phyloP scores from a whole-genome alignment of 108 stramenopile genomes.

The Pelagomonas calceolata region DNA sequence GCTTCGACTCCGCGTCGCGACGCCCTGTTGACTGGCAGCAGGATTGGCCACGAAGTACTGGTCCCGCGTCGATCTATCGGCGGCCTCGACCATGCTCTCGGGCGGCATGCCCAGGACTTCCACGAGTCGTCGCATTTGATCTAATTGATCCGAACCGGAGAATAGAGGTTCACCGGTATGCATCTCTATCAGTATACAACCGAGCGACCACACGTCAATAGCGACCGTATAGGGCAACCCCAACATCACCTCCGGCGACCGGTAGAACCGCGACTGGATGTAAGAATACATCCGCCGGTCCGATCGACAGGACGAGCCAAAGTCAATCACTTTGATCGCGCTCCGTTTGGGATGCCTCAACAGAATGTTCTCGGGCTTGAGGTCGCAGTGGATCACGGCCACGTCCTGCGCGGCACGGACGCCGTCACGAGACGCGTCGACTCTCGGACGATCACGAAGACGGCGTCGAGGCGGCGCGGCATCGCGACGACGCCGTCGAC shows the following conservation, averaged over 20 bases:
- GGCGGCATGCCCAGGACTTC: slow-evolving; percentile 40
- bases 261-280: slow-evolving; percentile 97
- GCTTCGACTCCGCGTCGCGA: too few relatives aligned
- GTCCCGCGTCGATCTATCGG: not conserved
- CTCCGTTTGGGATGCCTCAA: slow-evolving; percentile 81
- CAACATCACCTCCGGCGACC: slow-evolving; percentile 92
- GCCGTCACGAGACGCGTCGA: too few relatives aligned
- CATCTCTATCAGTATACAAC: slow-evolving; percentile 97
- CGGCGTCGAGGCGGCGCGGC: too few relatives aligned
- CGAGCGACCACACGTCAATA: slow-evolving; percentile 98
- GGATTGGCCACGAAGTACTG: not conserved
- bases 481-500: too few relatives aligned
- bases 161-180: slow-evolving; percentile 95
- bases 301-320: slow-evolving; percentile 83
- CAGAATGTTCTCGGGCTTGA: slow-evolving; percentile 98
- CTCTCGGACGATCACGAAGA: too few relatives aligned
- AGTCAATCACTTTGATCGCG: slow-evolving; percentile 94
- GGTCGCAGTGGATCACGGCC: slow-evolving; percentile 93
- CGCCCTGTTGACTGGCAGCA: not conserved
- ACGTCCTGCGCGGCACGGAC: too few relatives aligned
- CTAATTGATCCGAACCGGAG: slow-evolving; percentile 87
- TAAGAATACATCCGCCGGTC: slow-evolving; percentile 88
- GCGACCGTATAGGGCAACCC: slow-evolving; percentile 83
- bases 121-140: slow-evolving; percentile 91
- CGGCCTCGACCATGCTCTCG: slow-evolving; percentile 1